Conservation (phyloP, 495 filamentous ascomycete genomes). For the Tuber magnatum region DNA sequence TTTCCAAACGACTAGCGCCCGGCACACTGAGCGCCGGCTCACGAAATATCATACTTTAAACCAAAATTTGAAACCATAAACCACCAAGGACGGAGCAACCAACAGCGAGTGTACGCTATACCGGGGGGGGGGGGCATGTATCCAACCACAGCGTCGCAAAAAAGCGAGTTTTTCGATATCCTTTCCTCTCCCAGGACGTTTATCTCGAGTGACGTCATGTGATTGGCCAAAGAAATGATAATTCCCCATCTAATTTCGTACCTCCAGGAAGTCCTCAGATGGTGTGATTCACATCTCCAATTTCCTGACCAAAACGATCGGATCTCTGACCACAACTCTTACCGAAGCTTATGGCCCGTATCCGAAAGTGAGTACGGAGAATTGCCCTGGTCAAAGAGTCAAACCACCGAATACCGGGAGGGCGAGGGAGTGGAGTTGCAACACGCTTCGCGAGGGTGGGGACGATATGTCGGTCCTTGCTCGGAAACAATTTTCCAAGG, state of each 20-base stretch:
- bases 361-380: background rate
- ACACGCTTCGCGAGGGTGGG: too few species aligned
- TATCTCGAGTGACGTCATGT: background rate
- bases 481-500: background rate
- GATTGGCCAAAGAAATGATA: background rate
- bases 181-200: background rate
- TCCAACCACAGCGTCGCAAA: too few species aligned
- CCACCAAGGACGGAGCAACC: too few species aligned
- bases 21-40: background rate
- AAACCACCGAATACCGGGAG: too few species aligned
- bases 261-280: background rate
- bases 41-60: too few species aligned
- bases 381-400: too few species aligned
- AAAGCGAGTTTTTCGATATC: background rate
- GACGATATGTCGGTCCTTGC: too few species aligned
- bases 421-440: too few species aligned
- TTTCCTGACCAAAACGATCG: background rate
- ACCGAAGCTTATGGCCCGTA: background rate
- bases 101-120: too few species aligned
- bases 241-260: background rate
- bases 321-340: too few species aligned
- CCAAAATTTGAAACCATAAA: too few species aligned
- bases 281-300: background rate
- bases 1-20: background rate
- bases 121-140: too few species aligned